Conservation (phyloP, 257 asterid species). For the Gentiana straminea region DNA sequence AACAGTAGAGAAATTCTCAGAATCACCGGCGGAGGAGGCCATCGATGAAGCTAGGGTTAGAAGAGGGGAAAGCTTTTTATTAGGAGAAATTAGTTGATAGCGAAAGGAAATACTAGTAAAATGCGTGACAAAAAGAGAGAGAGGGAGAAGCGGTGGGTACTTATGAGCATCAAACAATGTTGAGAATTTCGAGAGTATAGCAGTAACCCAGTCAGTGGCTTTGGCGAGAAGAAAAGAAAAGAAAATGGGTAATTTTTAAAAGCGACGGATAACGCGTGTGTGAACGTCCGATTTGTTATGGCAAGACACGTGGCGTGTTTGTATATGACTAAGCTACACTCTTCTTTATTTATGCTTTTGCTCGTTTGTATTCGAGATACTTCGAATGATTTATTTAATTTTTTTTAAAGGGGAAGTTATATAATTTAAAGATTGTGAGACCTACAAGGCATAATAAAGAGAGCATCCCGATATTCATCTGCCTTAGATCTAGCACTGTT, state of each 20-base stretch:
- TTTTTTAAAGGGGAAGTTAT: too few relatives aligned
- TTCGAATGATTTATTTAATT: too few relatives aligned
- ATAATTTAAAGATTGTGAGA: too few relatives aligned
- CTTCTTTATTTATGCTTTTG: too few relatives aligned
- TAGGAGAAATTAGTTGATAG: conserved; percentile 11
- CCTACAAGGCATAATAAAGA: too few relatives aligned
- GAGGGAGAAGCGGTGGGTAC: conserved; percentile 1
- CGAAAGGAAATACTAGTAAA: not conserved
- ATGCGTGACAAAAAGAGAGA: not conserved
- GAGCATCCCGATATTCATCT: too few relatives aligned
- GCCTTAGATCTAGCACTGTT: too few relatives aligned
- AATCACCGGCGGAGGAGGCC: conserved; percentile 39
- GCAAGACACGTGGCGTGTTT: too few relatives aligned
- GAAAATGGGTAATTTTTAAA: not conserved
- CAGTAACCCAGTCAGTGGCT: not conserved
- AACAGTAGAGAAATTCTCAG: conserved; percentile 39
- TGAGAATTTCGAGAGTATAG: not conserved
- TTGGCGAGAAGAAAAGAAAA: not conserved
- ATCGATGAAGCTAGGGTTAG: conserved; percentile 27
- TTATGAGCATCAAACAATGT: not conserved
- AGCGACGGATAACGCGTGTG: conserved; percentile 3
- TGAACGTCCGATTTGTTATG: not conserved
- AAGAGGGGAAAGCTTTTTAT: conserved; percentile 2
- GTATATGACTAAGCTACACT: too few relatives aligned
- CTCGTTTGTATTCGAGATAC: too few relatives aligned